A percentile compares a stretch with the other conserved stretches of the same genome.
Conservation (phyloP, 2,329 filamentous ascomycete species). For the Diplodia intermedia region DNA sequence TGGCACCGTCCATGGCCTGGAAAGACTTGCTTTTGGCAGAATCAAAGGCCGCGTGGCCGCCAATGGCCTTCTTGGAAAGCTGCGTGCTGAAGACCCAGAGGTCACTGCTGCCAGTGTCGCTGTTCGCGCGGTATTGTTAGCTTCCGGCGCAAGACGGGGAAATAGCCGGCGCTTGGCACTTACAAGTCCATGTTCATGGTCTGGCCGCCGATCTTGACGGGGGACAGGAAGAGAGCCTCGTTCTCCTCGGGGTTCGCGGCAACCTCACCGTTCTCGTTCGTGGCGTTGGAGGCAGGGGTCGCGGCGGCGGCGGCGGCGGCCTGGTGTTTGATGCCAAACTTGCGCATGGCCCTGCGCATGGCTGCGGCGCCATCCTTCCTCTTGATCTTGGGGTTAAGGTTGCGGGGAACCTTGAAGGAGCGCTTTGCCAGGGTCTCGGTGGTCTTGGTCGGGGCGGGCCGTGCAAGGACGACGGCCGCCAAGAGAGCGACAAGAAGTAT, state of each 20-base stretch:
- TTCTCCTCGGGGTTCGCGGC: conserved; percentile 68
- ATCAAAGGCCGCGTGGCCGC: conserved; percentile 64
- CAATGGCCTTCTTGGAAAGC: conserved; percentile 55
- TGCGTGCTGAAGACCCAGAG: conserved; percentile 72
- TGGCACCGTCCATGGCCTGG: conserved; percentile 56
- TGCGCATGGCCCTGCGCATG: conserved; percentile 70
- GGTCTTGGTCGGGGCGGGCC: conserved; percentile 47
- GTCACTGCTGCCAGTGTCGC: conserved; percentile 27
- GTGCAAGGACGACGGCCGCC: conserved; percentile 56
- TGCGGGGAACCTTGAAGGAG: conserved; percentile 68
- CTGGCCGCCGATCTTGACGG: conserved; percentile 73
- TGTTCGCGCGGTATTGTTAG: not conserved
- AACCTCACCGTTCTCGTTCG: conserved; percentile 61
- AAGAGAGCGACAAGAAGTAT: conserved; percentile 58
- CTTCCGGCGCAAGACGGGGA: not conserved
- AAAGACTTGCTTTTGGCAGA: conserved; percentile 61
- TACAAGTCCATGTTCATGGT: conserved; percentile 70
- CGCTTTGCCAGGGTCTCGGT: conserved; percentile 54
- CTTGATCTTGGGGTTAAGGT: conserved; percentile 59
- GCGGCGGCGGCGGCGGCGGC: conserved; percentile 50
- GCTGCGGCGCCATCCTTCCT: conserved; percentile 65
- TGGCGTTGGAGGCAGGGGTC: conserved; percentile 22
- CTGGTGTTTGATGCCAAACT: conserved; percentile 61
- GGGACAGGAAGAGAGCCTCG: conserved; percentile 73
- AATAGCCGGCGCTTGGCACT: not conserved